Evolutionary conservation across 352 stramenopile genomes (phyloP).

Genomic region (Pythium brachiatum): DNA sequence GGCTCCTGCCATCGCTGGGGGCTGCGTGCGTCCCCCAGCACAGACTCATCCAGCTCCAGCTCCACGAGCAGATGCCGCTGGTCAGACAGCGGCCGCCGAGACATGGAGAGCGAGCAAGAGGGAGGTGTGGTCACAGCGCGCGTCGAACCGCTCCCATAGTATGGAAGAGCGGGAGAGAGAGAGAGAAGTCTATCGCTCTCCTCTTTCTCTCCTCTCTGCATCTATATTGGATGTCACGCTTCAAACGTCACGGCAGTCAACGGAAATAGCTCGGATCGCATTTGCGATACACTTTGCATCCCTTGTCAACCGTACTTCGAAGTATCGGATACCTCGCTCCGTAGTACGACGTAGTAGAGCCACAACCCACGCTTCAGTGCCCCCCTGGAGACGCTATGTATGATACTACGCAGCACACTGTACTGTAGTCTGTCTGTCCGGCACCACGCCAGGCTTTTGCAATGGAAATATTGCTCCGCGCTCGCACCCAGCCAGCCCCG

Average conservation of each 20-base stretch:
- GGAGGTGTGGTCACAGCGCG: not conserved
- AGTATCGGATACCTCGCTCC: too few species aligned
- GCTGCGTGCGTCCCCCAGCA: not conserved
- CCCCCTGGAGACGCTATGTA: too few species aligned
- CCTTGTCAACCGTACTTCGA: too few species aligned
- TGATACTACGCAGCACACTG: too few species aligned
- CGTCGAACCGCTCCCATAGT: not conserved
- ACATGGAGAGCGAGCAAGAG: slow-evolving; percentile 9
- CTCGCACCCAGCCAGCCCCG: not conserved
- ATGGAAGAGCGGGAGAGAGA: not conserved
- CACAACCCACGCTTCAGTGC: too few species aligned
- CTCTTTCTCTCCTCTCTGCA: too few species aligned
- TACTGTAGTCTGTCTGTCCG: too few species aligned
- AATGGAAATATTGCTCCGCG: not conserved
- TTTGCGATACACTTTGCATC: too few species aligned
- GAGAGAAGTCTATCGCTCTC: too few species aligned
- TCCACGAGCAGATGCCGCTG: slow-evolving; percentile 50
- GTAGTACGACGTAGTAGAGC: too few species aligned
- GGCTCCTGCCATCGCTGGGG: not conserved
- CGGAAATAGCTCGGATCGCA: not conserved
- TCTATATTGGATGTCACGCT: not conserved
- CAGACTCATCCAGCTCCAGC: slow-evolving; percentile 55
- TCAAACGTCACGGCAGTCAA: not conserved
- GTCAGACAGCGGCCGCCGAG: slow-evolving; percentile 21
- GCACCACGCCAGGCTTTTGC: not conserved